phyloP scores from a whole-genome alignment of 2,329 filamentous ascomycete genomes.

The Beauveria australis region DNA sequence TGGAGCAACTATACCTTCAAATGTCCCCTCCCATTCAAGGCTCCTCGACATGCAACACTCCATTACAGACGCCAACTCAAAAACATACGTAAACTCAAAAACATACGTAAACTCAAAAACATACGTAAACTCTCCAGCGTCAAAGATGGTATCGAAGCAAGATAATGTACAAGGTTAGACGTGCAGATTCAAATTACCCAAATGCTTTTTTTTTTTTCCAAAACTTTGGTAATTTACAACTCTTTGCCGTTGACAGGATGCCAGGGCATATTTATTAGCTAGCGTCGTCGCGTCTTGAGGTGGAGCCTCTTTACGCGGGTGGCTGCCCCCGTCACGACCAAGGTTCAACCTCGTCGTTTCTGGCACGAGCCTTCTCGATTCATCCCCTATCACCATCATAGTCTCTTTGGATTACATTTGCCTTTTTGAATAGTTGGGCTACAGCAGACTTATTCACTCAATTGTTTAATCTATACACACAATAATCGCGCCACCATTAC shows the following conservation, averaged over 20 bases:
- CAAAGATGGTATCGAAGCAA: background rate
- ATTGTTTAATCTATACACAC: background rate
- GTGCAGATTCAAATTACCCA: background rate
- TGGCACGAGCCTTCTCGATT: background rate
- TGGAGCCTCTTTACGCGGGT: constrained; percentile 10
- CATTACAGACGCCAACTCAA: no score
- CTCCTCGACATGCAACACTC: no score
- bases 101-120: no score
- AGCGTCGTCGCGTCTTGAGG: background rate
- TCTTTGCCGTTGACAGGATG: background rate
- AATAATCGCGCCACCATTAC: background rate
- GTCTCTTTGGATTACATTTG: background rate
- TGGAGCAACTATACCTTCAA: no score
- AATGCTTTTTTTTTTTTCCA: background rate
- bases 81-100: background rate
- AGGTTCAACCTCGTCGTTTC: background rate
- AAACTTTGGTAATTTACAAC: background rate
- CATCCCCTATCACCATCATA: background rate
- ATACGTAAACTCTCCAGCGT: background rate
- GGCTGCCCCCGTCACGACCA: background rate
- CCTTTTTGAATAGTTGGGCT: background rate
- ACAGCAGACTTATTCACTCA: background rate
- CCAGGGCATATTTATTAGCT: background rate
- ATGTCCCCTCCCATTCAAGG: no score
- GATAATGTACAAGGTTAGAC: no score